Conservation (phyloP, 2,329 filamentous ascomycete genomes). For the Colletotrichum gigasporum region DNA sequence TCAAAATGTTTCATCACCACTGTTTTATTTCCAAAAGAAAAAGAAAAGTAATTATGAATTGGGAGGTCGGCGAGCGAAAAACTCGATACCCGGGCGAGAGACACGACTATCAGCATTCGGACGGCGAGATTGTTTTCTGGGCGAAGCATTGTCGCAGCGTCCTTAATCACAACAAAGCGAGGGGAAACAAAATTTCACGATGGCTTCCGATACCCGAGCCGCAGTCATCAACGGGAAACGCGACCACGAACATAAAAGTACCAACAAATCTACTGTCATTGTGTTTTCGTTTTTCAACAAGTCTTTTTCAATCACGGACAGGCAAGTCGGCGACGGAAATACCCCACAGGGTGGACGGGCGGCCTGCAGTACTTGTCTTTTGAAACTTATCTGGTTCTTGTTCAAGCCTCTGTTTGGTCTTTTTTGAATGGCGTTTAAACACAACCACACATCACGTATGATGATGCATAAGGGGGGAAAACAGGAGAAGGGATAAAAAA, state of each 20-base stretch:
- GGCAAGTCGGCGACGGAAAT: constrained; percentile 23
- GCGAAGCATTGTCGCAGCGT: constrained; percentile 24
- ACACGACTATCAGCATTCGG: constrained; percentile 33
- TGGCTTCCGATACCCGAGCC: constrained; percentile 25
- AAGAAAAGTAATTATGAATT: constrained; percentile 16
- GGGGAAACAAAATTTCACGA: constrained; percentile 13
- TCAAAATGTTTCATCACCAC: constrained; percentile 4
- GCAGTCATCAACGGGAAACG: constrained; percentile 30
- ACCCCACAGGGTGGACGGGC: constrained; percentile 19
- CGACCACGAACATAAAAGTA: constrained; percentile 30
- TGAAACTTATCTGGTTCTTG: background rate
- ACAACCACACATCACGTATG: constrained; percentile 13
- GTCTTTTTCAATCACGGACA: constrained; percentile 19
- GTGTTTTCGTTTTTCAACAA: background rate
- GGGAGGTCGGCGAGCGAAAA: constrained; percentile 26
- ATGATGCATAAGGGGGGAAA: constrained; percentile 1
- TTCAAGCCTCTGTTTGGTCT: background rate
- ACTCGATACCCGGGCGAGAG: constrained; percentile 34
- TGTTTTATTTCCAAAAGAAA: background rate
- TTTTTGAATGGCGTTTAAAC: constrained; percentile 24
- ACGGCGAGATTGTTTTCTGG: constrained; percentile 31
- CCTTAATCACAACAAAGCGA: constrained; percentile 23
- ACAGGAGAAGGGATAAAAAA: constrained; percentile 9
- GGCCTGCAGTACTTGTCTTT: constrained; percentile 28
- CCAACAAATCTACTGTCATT: constrained; percentile 9